Evolutionary conservation across 2,329 filamentous ascomycete species (phyloP), one percentile per base, ranked within the genome.

Genomic region (Xylariomycetidae sp.): DNA sequence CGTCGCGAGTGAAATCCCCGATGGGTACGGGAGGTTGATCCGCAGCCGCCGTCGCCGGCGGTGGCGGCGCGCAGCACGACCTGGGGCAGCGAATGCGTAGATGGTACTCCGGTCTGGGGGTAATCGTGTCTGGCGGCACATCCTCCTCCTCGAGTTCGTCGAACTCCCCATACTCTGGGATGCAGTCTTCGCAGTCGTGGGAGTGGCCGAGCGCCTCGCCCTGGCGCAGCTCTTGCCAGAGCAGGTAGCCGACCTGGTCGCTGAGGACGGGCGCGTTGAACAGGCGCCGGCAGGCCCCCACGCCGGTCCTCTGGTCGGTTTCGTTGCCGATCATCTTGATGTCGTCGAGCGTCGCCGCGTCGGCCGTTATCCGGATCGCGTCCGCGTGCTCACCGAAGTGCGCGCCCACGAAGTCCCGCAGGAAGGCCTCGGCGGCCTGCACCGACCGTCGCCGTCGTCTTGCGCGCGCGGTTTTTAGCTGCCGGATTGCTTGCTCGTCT

Each of bases 311-410:
- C 22, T 35, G 10, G 39, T 35, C 30, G 10, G 32, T 25, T 27
- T 48, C 43, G 28, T 48, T 48, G 19, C 45, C 45, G 29, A 48
- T 48, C 39, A 46, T 41, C 31, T 40, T 39, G 32, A 48, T 43
- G 33, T 48, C 37, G n/a, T 41, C 45, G 18, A 48, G 33, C 6
- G 41, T 48, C 15, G 31, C 15, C 26, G 10, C 7, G 18, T 19
- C 27, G 32, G 29, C 23, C 13, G 15, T 31, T 16, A 48, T 33
- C 12, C 30, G 32, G 25, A 48, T 40, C 6, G 35, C 29, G 23
- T 44, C 35, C 10, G 39, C 9, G 28, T 44, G 34, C 8, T 33
- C 23, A 10, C 31, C 26, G 32, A 44, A 48, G 20, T 48, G 41
- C 13, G 28, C 20, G 18, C 25, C 24, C 12, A 46, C 18, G 26